Percentiles rank a stretch among this genome's conserved stretches.
Conservation (phyloP, 495 filamentous ascomycete species). For the Penicillium waksmanii region DNA sequence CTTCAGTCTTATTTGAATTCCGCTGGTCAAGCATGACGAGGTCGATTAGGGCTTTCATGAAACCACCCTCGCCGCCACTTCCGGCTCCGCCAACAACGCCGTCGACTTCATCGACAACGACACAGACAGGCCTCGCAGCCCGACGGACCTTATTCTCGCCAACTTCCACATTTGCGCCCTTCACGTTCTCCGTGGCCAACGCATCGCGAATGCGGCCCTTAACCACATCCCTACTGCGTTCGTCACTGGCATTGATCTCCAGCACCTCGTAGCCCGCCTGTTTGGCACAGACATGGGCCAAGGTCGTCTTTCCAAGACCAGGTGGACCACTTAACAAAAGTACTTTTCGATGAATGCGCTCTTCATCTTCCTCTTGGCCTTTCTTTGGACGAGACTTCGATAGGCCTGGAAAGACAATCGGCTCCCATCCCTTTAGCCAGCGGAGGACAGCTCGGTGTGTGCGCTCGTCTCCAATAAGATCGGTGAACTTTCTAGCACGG, state of each 20-base stretch:
- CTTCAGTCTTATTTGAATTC: slow-evolving; percentile 58
- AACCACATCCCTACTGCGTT: slow-evolving; percentile 93
- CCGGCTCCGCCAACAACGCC: slow-evolving; percentile 83
- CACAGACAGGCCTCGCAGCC: slow-evolving; percentile 84
- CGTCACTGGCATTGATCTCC: slow-evolving; percentile 95
- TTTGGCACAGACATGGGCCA: slow-evolving; percentile 92
- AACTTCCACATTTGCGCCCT: slow-evolving; percentile 71
- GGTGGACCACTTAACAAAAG: slow-evolving; percentile 88
- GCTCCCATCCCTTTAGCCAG: slow-evolving; percentile 95
- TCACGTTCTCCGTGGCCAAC: slow-evolving; percentile 89
- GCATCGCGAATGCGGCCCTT: slow-evolving; percentile 86
- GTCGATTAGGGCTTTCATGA: slow-evolving; percentile 93
- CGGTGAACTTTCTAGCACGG: slow-evolving; percentile 86
- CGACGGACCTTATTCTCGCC: slow-evolving; percentile 66
- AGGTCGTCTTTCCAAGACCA: slow-evolving; percentile 91
- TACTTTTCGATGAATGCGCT: slow-evolving; percentile 79
- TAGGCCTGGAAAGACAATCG: slow-evolving; percentile 81
- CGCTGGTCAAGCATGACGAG: slow-evolving; percentile 83
- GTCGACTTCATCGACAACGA: slow-evolving; percentile 96
- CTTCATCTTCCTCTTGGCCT: slow-evolving; percentile 55
- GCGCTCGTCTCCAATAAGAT: slow-evolving; percentile 90
- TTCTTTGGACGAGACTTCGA: slow-evolving; percentile 57
- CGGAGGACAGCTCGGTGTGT: slow-evolving; percentile 89
- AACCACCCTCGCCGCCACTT: slow-evolving; percentile 75
- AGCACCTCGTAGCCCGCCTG: slow-evolving; percentile 96